A percentile compares a stretch with the other conserved stretches of the same genome.
These are phyloP conservation scores for Hordeum pubiflorum DNA, from an alignment of 202 grass and related monocot species.

Conservation along the genomic window DNA sequence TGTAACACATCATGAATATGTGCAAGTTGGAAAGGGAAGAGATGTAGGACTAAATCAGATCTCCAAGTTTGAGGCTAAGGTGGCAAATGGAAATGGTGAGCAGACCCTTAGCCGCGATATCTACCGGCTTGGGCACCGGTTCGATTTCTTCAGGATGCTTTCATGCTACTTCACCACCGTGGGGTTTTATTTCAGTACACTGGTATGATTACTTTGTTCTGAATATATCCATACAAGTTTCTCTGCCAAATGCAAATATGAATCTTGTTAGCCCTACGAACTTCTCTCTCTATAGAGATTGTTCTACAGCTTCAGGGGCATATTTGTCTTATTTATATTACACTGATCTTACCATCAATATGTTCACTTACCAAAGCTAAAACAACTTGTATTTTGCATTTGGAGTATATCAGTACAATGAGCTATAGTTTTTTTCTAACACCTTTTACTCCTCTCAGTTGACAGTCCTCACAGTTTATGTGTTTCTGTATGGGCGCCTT, in stretches of 20 bases:
- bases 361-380: neutral
- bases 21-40: slow-evolving; percentile 96
- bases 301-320: neutral
- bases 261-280: neutral
- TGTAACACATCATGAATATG: slow-evolving; percentile 89
- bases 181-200: slow-evolving; percentile 83
- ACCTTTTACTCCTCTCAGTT: slow-evolving; percentile 44
- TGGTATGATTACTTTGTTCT: slow-evolving; percentile 48
- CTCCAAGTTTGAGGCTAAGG: slow-evolving; percentile 87
- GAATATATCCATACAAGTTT: neutral
- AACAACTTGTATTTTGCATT: slow-evolving; percentile 4
- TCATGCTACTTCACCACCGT: slow-evolving; percentile 92
- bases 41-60: slow-evolving; percentile 94
- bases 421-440: slow-evolving; percentile 18
- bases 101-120: slow-evolving; percentile 89
- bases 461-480: slow-evolving; percentile 83
- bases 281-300: neutral
- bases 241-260: neutral
- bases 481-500: slow-evolving; percentile 85
- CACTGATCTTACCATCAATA: slow-evolving; percentile 3
- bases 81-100: slow-evolving; percentile 93
- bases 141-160: slow-evolving; percentile 97
- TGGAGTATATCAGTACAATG: neutral
- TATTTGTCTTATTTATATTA: neutral
- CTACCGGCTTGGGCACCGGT: slow-evolving; percentile 82